These are phyloP conservation scores for Xerophyta viscosa DNA, from an alignment of 106 monocot genomes.

Conservation along the genomic window DNA sequence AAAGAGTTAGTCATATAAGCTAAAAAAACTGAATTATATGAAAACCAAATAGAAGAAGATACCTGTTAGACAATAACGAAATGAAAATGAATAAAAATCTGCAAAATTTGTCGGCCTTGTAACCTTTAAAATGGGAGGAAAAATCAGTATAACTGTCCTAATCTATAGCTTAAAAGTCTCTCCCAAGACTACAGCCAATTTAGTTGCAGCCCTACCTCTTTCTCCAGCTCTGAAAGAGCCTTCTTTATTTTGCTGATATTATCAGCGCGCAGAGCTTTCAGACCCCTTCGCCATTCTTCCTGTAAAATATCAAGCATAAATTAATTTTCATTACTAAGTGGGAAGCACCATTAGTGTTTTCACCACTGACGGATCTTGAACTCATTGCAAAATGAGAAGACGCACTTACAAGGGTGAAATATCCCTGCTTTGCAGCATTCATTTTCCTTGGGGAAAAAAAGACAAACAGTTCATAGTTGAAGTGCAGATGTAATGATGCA, in stretches of 20 bases:
- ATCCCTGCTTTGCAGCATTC: conserved; percentile 82
- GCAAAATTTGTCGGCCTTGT: conserved; percentile 54
- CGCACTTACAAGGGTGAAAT: conserved; percentile 61
- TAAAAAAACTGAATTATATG: not conserved
- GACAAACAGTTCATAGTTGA: no score
- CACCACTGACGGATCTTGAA: not conserved
- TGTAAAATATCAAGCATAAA: not conserved
- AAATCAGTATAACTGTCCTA: not conserved
- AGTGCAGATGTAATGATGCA: no score
- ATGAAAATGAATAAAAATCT: conserved; percentile 84
- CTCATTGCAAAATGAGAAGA: not conserved
- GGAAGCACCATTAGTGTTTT: no score
- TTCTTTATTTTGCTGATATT: conserved; percentile 10
- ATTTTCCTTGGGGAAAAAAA: conserved; percentile 60
- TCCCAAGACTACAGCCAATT: not conserved
- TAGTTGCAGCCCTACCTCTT: not conserved
- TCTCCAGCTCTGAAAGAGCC: conserved; percentile 7
- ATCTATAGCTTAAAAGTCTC: not conserved
- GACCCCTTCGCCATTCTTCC: conserved; percentile 18
- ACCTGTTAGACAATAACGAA: conserved; percentile 93
- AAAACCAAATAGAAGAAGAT: conserved; percentile 1
- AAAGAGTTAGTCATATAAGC: no score
- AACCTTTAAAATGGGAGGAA: conserved; percentile 35
- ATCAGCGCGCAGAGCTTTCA: conserved; percentile 12
- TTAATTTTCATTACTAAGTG: no score